Base-by-base conservation (phyloP, 106 monocot genomes). In the Alisma plantagoaquatica region DNA sequence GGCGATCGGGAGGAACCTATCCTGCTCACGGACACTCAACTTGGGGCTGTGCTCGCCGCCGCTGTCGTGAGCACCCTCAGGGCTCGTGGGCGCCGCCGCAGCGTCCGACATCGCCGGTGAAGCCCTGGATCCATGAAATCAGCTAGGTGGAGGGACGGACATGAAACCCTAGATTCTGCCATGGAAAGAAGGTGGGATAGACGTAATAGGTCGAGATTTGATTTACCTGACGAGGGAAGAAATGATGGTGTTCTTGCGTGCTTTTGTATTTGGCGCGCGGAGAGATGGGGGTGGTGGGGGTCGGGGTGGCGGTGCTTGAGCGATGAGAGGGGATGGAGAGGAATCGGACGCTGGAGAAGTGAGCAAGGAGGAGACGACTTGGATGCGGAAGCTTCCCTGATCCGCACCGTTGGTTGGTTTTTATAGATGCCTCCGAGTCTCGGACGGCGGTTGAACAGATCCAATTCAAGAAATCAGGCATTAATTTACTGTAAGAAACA, bases 291-390 rank as follows among this genome's bases (percentile, higher is more conserved):
- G 17, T 18, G 22, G 11, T 10, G 23, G 17, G 47, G n/a, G n/a
- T n/a, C n/a, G n/a, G n/a, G n/a, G n/a, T n/a, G n/a, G n/a, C n/a
- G n/a, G n/a, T n/a, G n/a, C n/a, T n/a, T n/a, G 28, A 14, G 45
- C 45, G 29, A 38, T 38, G 25, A 23, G 21, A 26, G 58, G 35
- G 27, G 29, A 41, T 44, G 60, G 46, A 49, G 41, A 50, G 48
- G 33, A 59, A 66, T 73, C 66, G 49, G 73, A 61, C 66, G 66
- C 60, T 73, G 73, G 73, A 61, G 66, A 61, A 53, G 56, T 54
- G 29, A 65, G 65, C 32, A 57, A 51, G 49, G 52, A 63, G 62
- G 68, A 64, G 69, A 75, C 69, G 75, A 70, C 60, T 65, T 69
- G 14, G 75, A 70, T 70, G 53, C 25, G 51, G 18, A 17, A 23